phyloP scores from a whole-genome alignment of 441 rosid species.

The Viola pubescens region DNA sequence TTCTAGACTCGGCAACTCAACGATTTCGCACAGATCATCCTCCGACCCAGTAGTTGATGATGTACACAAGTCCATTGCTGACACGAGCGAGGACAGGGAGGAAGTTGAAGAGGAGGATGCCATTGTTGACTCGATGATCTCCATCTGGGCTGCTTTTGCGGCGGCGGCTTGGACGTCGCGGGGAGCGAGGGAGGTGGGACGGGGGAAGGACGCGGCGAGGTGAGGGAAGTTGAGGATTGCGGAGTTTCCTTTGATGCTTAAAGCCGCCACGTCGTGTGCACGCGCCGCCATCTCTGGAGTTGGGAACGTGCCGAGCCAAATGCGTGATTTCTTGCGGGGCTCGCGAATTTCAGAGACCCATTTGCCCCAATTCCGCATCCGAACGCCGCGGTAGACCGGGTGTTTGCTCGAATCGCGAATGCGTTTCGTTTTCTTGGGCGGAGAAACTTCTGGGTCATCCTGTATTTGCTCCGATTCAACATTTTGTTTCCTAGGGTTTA shows the following conservation, averaged over 20 bases:
- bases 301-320: constrained; percentile 88
- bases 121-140: constrained; percentile 17
- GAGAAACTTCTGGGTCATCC: neutral
- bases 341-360: constrained; percentile 97
- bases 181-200: constrained; percentile 61
- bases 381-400: constrained; percentile 72
- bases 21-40: constrained; percentile 61
- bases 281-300: constrained; percentile 96
- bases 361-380: constrained; percentile 92
- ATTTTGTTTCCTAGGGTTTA: neutral
- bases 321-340: constrained; percentile 85
- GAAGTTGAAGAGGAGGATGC: constrained; percentile 5
- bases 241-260: constrained; percentile 63
- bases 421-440: constrained; percentile 30
- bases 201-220: constrained; percentile 50
- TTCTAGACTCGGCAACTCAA: constrained; percentile 61
- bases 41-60: constrained; percentile 8
- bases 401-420: constrained; percentile 43
- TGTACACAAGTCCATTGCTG: constrained; percentile 30
- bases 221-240: constrained; percentile 88
- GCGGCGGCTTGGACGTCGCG: constrained; percentile 89
- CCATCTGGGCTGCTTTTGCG: constrained; percentile 74
- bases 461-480: no score
- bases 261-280: constrained; percentile 87
- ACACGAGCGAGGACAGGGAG: constrained; percentile 35